Conservation (phyloP, 108 stramenopile genomes). For the Cyclotella distinguenda region DNA sequence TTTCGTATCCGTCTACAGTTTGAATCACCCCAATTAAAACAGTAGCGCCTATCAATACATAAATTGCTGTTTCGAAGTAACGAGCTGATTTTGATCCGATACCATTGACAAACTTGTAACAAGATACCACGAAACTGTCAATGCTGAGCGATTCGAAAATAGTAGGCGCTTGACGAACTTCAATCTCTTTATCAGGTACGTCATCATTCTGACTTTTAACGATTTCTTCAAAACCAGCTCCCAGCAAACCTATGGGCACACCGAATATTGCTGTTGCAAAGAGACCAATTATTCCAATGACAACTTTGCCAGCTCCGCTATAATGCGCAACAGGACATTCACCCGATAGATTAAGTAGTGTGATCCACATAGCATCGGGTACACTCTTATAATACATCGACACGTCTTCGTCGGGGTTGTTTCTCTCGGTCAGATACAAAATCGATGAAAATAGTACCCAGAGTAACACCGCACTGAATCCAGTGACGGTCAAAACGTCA, state of each 20-base stretch:
- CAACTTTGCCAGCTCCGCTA: conserved; percentile 69
- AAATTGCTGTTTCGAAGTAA: conserved; percentile 66
- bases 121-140: conserved; percentile 12
- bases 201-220: conserved; percentile 74
- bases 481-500: conserved; percentile 84
- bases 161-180: not conserved
- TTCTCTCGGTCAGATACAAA: conserved; percentile 80
- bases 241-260: conserved; percentile 88
- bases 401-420: conserved; percentile 83
- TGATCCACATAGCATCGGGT: conserved; percentile 93
- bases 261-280: conserved; percentile 75
- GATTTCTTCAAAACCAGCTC: conserved; percentile 87
- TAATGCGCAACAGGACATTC: conserved; percentile 87
- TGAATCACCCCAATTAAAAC: conserved; percentile 69
- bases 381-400: conserved; percentile 64
- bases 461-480: conserved; percentile 78
- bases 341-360: conserved; percentile 85
- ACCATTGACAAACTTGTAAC: conserved; percentile 74
- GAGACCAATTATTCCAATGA: conserved; percentile 75
- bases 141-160: conserved; percentile 2
- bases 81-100: conserved; percentile 51
- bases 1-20: conserved; percentile 68
- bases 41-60: conserved; percentile 62
- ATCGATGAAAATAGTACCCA: conserved; percentile 83
- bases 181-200: conserved; percentile 50